Conservation (phyloP, 148 eudicot genomes). For the Nepenthes gracilis region DNA sequence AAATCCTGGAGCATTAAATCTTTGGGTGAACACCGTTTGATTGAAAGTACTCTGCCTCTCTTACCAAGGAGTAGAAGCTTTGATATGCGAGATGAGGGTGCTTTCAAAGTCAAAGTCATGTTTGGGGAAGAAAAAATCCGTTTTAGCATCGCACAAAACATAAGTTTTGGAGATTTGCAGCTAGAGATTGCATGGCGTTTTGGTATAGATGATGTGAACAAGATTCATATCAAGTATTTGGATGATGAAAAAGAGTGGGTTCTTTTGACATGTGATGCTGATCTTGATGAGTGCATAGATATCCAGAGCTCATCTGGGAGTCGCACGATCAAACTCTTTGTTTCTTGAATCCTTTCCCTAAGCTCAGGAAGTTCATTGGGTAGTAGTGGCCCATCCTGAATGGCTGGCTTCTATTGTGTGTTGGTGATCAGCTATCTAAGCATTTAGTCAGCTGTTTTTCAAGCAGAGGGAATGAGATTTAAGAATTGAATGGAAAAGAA, state of each 20-base stretch:
- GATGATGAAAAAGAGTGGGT: slow-evolving; percentile 91
- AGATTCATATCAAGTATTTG: slow-evolving; percentile 50
- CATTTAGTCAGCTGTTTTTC: too few relatives aligned
- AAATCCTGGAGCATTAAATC: slow-evolving; percentile 7
- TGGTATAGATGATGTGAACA: slow-evolving; percentile 26
- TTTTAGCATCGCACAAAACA: slow-evolving; percentile 37
- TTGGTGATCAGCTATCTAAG: too few relatives aligned
- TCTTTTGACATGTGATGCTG: slow-evolving; percentile 77
- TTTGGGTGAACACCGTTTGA: neutral
- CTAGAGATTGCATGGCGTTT: slow-evolving; percentile 52
- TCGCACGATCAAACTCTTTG: slow-evolving; percentile 44
- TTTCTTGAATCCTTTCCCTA: slow-evolving; percentile 12
- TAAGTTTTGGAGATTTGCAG: slow-evolving; percentile 44
- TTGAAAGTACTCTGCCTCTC: slow-evolving; percentile 6
- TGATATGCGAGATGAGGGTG: slow-evolving; percentile 12
- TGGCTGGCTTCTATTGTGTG: too few relatives aligned
- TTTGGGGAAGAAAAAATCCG: slow-evolving; percentile 65
- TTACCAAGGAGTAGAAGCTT: slow-evolving; percentile 15
- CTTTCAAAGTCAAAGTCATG: slow-evolving; percentile 48
- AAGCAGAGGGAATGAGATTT: too few relatives aligned
- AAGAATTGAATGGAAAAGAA: too few relatives aligned
- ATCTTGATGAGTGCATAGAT: slow-evolving; percentile 68
- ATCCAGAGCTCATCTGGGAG: slow-evolving; percentile 40
- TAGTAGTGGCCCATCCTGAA: slow-evolving; percentile 4
- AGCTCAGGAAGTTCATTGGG: slow-evolving; percentile 31